Evolutionary conservation across 257 asterid genomes (phyloP), one percentile per base, ranked within the genome.

Genomic region (Ajuga chamaepitys): DNA sequence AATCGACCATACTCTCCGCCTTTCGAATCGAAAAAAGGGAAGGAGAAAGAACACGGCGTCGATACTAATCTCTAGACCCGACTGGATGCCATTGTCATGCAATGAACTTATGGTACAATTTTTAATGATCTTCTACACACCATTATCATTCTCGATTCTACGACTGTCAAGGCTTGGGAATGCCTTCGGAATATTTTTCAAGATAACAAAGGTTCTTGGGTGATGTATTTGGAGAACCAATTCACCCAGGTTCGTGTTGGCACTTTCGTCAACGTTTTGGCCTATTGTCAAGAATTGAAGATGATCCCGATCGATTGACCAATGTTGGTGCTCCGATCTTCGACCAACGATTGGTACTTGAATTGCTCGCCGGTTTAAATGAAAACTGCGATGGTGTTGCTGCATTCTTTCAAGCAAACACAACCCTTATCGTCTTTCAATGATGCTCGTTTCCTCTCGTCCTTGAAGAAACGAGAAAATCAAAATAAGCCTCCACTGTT

Each of bases 51-150:
- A n/a, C n/a, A n/a, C n/a, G 34, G 2, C 34, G 34, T 28, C 2
- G 34, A 28, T 28, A 4, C 37, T 8, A 28, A 28, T 30, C 37
- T 30, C 0, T 59, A 62, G 69, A 8, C 59, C 0, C 16, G 55
- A 0, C 26, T 72, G 2, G 77, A 72, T 12, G 67, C 68, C 10
- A 58, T 48, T 0, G 73, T 72, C 24, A 16, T 54, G 1, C 68
- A 55, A 56, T 64, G 72, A 73, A 72, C 57, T 9, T 45, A 64
- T 22, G 55, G 32, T 1, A 72, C 77, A 0, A 72, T 72, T 5
- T 72, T 72, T 1, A 45, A 41, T 11, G 77, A 72, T 25, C 26
- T 64, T 4, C 21, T 67, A 3, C 72, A 67, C 11, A 40, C 56
- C 14, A 67, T 67, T 22, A 20, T 67, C 1, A 67, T 5, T 5